A percentile compares a stretch with the other conserved stretches of the same genome.
These are phyloP conservation scores for Ophiocytium majus DNA, from an alignment of 352 stramenopile species.

Conservation along the genomic window DNA sequence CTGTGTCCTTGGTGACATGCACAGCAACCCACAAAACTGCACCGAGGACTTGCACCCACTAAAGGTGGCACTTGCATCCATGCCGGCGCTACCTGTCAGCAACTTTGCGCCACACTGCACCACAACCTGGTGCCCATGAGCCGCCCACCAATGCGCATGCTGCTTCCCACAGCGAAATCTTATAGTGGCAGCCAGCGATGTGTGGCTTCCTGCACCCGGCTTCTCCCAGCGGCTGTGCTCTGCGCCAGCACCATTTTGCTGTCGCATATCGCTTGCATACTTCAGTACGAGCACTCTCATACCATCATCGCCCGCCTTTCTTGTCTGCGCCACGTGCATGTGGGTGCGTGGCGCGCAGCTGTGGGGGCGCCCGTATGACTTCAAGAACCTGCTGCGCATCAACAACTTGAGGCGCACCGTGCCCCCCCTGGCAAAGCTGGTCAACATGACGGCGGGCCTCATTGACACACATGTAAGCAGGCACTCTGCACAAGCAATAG, in stretches of 20 bases:
- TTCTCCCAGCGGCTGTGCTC: not conserved
- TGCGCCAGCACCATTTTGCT: not conserved
- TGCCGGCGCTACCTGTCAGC: too few species aligned
- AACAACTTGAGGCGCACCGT: not conserved
- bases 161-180: too few species aligned
- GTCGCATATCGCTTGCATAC: not conserved
- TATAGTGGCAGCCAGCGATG: not conserved
- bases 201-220: not conserved
- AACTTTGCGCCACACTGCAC: too few species aligned
- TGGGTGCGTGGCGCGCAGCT: too few species aligned
- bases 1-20: too few species aligned
- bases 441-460: not conserved
- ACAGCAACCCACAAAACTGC: too few species aligned
- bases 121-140: too few species aligned
- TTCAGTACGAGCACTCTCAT: not conserved
- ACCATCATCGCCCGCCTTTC: not conserved
- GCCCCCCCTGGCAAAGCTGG: not conserved
- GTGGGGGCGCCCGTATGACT: constrained; percentile 12
- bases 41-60: too few species aligned
- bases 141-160: too few species aligned
- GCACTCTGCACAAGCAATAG: too few species aligned
- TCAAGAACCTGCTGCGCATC: constrained; percentile 17
- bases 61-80: too few species aligned
- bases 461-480: not conserved
- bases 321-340: not conserved